Conservation (phyloP, 2,329 filamentous ascomycete genomes). For the Ceratocystis ficicola region DNA sequence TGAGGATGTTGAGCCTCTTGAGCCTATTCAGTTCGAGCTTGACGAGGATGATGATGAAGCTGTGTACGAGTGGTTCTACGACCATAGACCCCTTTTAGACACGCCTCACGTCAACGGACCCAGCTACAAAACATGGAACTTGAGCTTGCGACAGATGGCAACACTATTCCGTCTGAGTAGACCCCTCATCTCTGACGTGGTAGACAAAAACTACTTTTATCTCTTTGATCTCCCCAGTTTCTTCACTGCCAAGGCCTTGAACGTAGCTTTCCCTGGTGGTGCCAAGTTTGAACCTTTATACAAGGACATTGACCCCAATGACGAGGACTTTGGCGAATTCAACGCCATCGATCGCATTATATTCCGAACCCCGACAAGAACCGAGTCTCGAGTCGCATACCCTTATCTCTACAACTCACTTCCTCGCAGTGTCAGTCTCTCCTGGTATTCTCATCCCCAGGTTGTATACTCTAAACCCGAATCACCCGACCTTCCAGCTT, state of each 20-base stretch:
- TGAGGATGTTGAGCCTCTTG: constrained; percentile 91
- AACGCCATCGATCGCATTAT: constrained; percentile 99
- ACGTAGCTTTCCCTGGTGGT: constrained; percentile 94
- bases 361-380: constrained; percentile 87
- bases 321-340: constrained; percentile 98
- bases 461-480: constrained; percentile 81
- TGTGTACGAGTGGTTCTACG: constrained; percentile 95
- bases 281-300: constrained; percentile 94
- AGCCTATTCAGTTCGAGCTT: constrained; percentile 97
- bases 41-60: constrained; percentile 86
- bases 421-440: constrained; percentile 81
- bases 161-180: constrained; percentile 84
- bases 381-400: constrained; percentile 88
- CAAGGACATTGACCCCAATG: constrained; percentile 97
- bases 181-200: constrained; percentile 78
- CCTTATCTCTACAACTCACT: constrained; percentile 94
- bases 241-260: constrained; percentile 88
- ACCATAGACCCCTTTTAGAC: constrained; percentile 79
- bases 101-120: constrained; percentile 90
- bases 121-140: constrained; percentile 93
- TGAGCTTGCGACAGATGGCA: constrained; percentile 89
- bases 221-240: constrained; percentile 95
- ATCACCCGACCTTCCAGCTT: constrained; percentile 79
- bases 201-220: constrained; percentile 95
- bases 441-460: constrained; percentile 90